Percentiles rank a stretch among this genome's conserved stretches.
Evolutionary conservation across 345 rosid species (phyloP).

Genomic region (Brassica carinata): DNA sequence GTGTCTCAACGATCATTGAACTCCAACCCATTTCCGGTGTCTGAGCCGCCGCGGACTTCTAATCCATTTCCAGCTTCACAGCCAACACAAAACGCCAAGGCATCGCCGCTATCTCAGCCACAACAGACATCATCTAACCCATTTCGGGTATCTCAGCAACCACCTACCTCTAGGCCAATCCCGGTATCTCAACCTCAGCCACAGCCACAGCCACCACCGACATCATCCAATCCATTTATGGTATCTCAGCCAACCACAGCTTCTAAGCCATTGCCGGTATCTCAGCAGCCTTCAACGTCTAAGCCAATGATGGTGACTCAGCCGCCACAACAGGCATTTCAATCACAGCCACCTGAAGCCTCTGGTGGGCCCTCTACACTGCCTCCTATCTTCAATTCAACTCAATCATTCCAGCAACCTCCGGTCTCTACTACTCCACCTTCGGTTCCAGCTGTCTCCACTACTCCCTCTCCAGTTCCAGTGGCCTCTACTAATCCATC

Average conservation of each 20-base stretch:
- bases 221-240: neutral
- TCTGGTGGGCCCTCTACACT: slow-evolving; percentile 13
- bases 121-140: slow-evolving; percentile 22
- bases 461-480: neutral
- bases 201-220: slow-evolving; percentile 8
- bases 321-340: neutral
- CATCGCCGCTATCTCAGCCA: neutral
- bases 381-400: slow-evolving; percentile 20
- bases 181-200: slow-evolving; percentile 15
- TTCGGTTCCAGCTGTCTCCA: slow-evolving; percentile 20
- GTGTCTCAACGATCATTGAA: neutral
- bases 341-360: slow-evolving; percentile 25
- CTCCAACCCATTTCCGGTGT: neutral
- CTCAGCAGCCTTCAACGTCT: neutral
- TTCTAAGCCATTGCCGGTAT: slow-evolving; percentile 8
- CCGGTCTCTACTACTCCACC: slow-evolving; percentile 20
- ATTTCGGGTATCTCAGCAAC: slow-evolving; percentile 6
- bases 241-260: slow-evolving; percentile 5
- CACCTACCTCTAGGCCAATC: neutral
- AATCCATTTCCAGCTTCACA: neutral
- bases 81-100: neutral
- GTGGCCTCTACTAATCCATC: slow-evolving; percentile 5
- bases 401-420: slow-evolving; percentile 21
- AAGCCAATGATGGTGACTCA: neutral
- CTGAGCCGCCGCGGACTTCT: neutral